phyloP scores from a whole-genome alignment of 1,139 yeast genomes.

The Saccharomyces hybrid region DNA sequence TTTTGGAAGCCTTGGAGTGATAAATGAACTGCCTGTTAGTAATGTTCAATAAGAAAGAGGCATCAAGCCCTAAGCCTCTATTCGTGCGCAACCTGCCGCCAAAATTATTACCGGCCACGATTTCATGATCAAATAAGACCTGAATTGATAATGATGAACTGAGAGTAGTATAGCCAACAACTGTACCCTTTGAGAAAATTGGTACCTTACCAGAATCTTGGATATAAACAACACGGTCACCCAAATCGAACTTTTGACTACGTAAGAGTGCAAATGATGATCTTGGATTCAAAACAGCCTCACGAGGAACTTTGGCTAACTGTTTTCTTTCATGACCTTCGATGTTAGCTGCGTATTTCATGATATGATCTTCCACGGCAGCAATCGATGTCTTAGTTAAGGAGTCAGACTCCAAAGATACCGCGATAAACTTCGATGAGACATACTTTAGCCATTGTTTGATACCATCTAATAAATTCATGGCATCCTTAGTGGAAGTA shows the following conservation, averaged over 20 bases:
- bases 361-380: conserved; percentile 61
- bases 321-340: conserved; percentile 43
- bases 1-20: conserved; percentile 61
- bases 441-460: conserved; percentile 51
- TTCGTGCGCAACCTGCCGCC: conserved; percentile 69
- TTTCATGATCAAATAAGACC: conserved; percentile 73
- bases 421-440: conserved; percentile 51
- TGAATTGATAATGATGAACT: conserved; percentile 50
- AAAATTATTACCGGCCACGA: conserved; percentile 74
- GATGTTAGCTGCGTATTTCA: conserved; percentile 39
- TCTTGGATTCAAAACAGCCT: conserved; percentile 72
- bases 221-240: conserved; percentile 84
- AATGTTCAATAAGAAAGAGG: conserved; percentile 73
- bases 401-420: conserved; percentile 72
- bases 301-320: conserved; percentile 76
- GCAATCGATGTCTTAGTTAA: conserved; percentile 58
- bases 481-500: conserved; percentile 35
- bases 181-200: conserved; percentile 81
- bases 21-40: conserved; percentile 66
- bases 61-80: conserved; percentile 78
- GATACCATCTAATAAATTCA: conserved; percentile 38
- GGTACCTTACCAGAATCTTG: conserved; percentile 90
- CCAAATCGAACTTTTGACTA: conserved; percentile 70
- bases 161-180: conserved; percentile 64
- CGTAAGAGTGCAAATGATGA: conserved; percentile 66